These are phyloP conservation scores for Sarocladiaceae sp. DNA, from an alignment of 2,329 filamentous ascomycete genomes.

Conservation along the genomic window DNA sequence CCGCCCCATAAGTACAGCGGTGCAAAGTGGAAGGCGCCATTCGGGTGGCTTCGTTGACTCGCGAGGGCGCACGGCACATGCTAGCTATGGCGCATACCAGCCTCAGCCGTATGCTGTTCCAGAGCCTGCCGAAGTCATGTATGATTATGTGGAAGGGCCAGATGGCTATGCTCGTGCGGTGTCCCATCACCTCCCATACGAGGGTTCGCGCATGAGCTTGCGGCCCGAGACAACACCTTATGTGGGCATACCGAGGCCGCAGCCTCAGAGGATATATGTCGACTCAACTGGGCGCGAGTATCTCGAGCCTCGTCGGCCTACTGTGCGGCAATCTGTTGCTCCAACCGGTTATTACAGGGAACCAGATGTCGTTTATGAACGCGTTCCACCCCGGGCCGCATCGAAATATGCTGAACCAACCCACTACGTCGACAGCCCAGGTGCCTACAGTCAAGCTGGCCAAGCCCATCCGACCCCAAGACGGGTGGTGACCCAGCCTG, in stretches of 20 bases:
- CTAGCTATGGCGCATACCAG: neutral
- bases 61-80: neutral
- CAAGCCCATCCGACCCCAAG: conserved; percentile 44
- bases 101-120: neutral
- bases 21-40: neutral
- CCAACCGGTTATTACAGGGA: conserved; percentile 40
- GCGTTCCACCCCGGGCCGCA: conserved; percentile 44
- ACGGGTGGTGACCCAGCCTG: conserved; percentile 57
- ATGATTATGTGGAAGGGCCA: conserved; percentile 22
- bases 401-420: conserved; percentile 42
- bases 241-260: conserved; percentile 45
- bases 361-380: conserved; percentile 59
- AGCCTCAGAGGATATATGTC: conserved; percentile 63
- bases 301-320: conserved; percentile 43
- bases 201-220: conserved; percentile 35
- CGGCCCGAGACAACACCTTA: conserved; percentile 43
- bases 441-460: conserved; percentile 44
- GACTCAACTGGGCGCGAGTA: conserved; percentile 83
- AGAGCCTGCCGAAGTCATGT: conserved; percentile 1
- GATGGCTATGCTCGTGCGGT: conserved; percentile 1
- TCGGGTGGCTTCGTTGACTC: conserved; percentile 1
- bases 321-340: conserved; percentile 47
- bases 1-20: neutral
- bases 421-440: conserved; percentile 42
- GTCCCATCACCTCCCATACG: neutral